These are phyloP conservation scores for Glonium stellatum DNA, from an alignment of 495 filamentous ascomycete genomes.

Conservation along the genomic window DNA sequence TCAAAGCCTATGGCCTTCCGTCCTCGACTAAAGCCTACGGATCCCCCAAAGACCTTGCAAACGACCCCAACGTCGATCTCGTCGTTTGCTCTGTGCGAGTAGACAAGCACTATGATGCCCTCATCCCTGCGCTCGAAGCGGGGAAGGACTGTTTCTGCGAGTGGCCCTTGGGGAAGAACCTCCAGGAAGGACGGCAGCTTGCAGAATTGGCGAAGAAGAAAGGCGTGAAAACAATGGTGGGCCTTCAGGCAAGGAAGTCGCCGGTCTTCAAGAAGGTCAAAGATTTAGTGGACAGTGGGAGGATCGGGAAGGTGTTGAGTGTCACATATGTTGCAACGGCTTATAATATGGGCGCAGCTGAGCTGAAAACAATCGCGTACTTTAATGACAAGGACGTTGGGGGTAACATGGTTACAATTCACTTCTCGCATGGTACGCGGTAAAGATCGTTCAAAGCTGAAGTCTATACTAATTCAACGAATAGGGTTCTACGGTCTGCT, in stretches of 20 bases:
- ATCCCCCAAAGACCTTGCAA: slow-evolving; percentile 44
- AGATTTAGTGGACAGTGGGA: slow-evolving; percentile 41
- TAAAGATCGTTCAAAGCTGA: neutral
- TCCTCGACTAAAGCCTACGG: slow-evolving; percentile 47
- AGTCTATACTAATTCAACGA: neutral
- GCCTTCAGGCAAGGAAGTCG: slow-evolving; percentile 43
- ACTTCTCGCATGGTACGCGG: slow-evolving; percentile 43
- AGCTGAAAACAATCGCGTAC: slow-evolving; percentile 37
- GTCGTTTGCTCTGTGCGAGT: slow-evolving; percentile 51
- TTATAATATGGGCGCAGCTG: slow-evolving; percentile 31
- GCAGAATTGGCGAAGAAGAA: slow-evolving; percentile 34
- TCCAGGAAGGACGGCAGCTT: slow-evolving; percentile 38
- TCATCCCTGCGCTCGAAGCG: slow-evolving; percentile 44
- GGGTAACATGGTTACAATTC: slow-evolving; percentile 48
- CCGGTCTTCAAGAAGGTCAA: slow-evolving; percentile 42
- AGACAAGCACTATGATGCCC: slow-evolving; percentile 45
- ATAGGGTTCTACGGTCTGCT: neutral
- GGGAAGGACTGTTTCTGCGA: slow-evolving; percentile 54
- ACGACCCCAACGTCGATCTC: slow-evolving; percentile 51
- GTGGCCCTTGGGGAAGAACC: slow-evolving; percentile 44
- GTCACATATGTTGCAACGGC: slow-evolving; percentile 42
- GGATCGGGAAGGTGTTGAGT: slow-evolving; percentile 51
- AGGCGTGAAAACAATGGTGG: slow-evolving; percentile 43
- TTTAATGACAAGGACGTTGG: slow-evolving; percentile 43
- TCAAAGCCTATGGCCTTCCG: slow-evolving; percentile 42